Conservation (phyloP, 2,329 filamentous ascomycete genomes). For the Dactylellina cionopaga region DNA sequence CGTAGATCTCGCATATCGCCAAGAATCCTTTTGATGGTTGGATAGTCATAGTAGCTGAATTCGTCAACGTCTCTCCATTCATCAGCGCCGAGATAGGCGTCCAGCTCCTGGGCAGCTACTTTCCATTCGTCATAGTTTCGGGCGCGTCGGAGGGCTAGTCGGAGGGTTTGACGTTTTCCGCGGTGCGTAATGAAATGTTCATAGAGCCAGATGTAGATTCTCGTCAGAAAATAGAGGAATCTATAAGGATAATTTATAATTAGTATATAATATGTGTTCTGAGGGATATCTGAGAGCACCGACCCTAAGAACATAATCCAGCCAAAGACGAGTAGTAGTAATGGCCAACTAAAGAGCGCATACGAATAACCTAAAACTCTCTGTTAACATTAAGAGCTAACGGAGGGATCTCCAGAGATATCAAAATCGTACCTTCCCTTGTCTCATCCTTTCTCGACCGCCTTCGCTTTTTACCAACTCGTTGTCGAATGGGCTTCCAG, state of each 20-base stretch:
- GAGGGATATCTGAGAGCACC: neutral
- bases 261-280: neutral
- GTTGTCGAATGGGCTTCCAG: conserved; percentile 88
- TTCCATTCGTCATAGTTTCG: conserved; percentile 86
- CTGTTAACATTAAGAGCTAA: neutral
- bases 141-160: conserved; percentile 76
- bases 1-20: conserved; percentile 77
- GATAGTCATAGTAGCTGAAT: conserved; percentile 86
- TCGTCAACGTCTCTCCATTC: conserved; percentile 81
- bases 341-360: conserved; percentile 87
- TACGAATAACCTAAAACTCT: conserved; percentile 74
- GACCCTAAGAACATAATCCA: conserved; percentile 78
- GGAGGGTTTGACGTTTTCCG: conserved; percentile 76
- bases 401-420: neutral
- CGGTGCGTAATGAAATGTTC: conserved; percentile 92
- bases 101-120: conserved; percentile 78
- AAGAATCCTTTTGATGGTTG: conserved; percentile 80
- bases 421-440: conserved; percentile 70
- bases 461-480: conserved; percentile 65
- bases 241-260: conserved; percentile 59
- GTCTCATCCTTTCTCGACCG: conserved; percentile 81
- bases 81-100: conserved; percentile 81
- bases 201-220: conserved; percentile 90
- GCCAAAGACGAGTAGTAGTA: conserved; percentile 79
- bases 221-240: conserved; percentile 78